Conservation (phyloP, 768 basidiomycete genomes). For the Sarcodon sp. region DNA sequence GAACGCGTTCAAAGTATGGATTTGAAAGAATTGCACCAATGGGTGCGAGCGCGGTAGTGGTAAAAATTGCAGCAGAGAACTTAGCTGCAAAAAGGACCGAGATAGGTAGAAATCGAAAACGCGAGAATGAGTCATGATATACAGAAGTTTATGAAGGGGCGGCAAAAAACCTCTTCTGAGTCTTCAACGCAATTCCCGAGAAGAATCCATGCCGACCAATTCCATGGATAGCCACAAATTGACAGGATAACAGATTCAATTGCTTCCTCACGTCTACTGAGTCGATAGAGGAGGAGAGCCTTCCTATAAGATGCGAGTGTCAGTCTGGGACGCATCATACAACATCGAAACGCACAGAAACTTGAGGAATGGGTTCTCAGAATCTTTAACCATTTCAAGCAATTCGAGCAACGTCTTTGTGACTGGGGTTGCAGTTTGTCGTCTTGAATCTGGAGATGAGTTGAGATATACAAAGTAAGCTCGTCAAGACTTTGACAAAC, state of each 20-base stretch:
- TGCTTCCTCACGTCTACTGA: constrained; percentile 74
- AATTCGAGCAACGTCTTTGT: constrained; percentile 47
- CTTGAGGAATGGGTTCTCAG: constrained; percentile 68
- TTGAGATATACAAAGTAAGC: not conserved
- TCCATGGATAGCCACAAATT: constrained; percentile 74
- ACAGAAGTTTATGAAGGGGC: constrained; percentile 4
- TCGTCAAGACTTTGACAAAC: constrained; percentile 24
- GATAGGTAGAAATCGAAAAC: too few species aligned
- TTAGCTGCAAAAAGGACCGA: constrained; percentile 19
- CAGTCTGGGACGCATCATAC: not conserved
- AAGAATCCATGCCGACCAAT: constrained; percentile 88
- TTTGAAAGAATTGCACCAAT: constrained; percentile 63
- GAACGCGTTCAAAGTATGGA: constrained; percentile 81
- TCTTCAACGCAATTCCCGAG: constrained; percentile 72
- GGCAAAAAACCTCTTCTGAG: constrained; percentile 61
- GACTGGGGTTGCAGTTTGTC: constrained; percentile 54
- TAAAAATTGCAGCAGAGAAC: constrained; percentile 28
- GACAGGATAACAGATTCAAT: constrained; percentile 72
- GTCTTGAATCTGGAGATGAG: constrained; percentile 40
- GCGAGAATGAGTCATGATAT: constrained; percentile 10
- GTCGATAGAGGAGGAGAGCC: constrained; percentile 68
- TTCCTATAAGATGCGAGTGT: constrained; percentile 35
- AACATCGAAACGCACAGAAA: constrained; percentile 48
- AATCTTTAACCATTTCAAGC: constrained; percentile 41
- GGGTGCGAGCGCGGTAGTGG: constrained; percentile 39